Evolutionary conservation across 768 basidiomycete species (phyloP).

Genomic region (Trichaptum fuscoviolaceum): DNA sequence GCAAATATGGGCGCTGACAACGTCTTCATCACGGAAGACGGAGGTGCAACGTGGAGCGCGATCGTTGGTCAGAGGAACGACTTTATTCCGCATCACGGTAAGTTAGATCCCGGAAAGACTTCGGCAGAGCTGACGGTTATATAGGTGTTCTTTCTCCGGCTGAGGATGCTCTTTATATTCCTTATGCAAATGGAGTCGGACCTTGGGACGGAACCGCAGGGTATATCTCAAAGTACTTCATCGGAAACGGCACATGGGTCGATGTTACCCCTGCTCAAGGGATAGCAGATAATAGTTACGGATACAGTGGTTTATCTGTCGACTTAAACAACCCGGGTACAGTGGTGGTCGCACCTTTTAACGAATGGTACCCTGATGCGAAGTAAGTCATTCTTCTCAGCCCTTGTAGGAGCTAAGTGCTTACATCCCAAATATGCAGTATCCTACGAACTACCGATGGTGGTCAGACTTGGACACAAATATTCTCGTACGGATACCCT

Average conservation of each 20-base stretch:
- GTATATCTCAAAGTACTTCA: constrained; percentile 6
- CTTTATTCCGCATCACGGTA: constrained; percentile 17
- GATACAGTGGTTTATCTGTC: constrained; percentile 15
- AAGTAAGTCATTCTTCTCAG: background rate
- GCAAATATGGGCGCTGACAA: constrained; percentile 14
- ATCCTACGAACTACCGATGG: constrained; percentile 16
- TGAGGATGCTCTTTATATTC: constrained; percentile 15
- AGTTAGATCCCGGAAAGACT: background rate
- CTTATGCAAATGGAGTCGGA: constrained; percentile 14
- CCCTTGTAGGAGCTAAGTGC: background rate
- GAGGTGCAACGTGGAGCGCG: constrained; percentile 15
- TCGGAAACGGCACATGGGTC: constrained; percentile 1
- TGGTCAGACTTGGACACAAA: constrained; percentile 14
- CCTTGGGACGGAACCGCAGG: constrained; percentile 13
- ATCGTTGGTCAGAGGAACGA: constrained; percentile 14
- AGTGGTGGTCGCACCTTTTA: constrained; percentile 17
- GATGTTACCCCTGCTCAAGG: constrained; percentile 6
- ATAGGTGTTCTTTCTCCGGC: constrained; percentile 10
- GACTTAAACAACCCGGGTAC: constrained; percentile 19
- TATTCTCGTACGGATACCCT: constrained; percentile 14
- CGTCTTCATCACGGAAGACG: constrained; percentile 14
- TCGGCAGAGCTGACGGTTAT: background rate
- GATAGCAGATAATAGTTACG: constrained; percentile 8
- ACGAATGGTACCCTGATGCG: constrained; percentile 14
- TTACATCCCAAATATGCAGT: constrained; percentile 6